A percentile compares a stretch with the other conserved stretches of the same genome.
Evolutionary conservation across 2,329 filamentous ascomycete genomes (phyloP).

Genomic region (Arachnomyces sp.): DNA sequence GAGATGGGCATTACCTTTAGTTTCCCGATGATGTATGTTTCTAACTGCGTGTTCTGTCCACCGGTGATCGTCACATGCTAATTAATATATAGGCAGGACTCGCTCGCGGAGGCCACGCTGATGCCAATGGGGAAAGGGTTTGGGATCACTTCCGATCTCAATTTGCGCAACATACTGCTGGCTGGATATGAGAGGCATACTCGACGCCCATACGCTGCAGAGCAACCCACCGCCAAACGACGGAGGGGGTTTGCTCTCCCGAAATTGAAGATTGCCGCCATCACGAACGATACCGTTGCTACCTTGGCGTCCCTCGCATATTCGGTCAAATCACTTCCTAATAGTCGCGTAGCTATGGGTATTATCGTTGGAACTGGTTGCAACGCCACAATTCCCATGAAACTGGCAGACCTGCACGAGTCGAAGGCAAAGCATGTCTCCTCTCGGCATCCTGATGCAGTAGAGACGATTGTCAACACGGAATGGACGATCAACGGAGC

Average conservation of each 20-base stretch:
- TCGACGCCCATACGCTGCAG: constrained; percentile 25
- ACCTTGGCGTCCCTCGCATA: constrained; percentile 72
- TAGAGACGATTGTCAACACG: constrained; percentile 70
- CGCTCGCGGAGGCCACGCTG: constrained; percentile 46
- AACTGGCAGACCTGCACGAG: constrained; percentile 52
- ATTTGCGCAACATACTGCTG: constrained; percentile 47
- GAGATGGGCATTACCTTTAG: constrained; percentile 44
- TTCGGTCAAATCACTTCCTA: constrained; percentile 52
- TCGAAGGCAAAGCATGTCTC: constrained; percentile 51
- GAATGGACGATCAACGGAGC: constrained; percentile 77
- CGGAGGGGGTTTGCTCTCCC: constrained; percentile 48
- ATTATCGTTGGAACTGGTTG: constrained; percentile 74
- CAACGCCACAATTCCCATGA: constrained; percentile 71
- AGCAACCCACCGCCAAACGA: constrained; percentile 36
- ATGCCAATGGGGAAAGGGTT: constrained; percentile 54
- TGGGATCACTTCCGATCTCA: constrained; percentile 47
- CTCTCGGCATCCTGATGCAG: constrained; percentile 41
- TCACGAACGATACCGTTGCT: constrained; percentile 73
- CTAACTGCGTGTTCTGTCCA: not conserved
- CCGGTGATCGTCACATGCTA: constrained; percentile 7
- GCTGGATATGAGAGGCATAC: constrained; percentile 48
- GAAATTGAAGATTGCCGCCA: constrained; percentile 61
- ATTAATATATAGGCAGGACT: constrained; percentile 38
- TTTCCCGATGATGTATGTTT: constrained; percentile 41
- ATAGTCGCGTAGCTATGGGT: constrained; percentile 65